Percentiles rank a stretch among this genome's conserved stretches.
Conservation (phyloP, 257 asterid species). For the Solanum etuberosum region DNA sequence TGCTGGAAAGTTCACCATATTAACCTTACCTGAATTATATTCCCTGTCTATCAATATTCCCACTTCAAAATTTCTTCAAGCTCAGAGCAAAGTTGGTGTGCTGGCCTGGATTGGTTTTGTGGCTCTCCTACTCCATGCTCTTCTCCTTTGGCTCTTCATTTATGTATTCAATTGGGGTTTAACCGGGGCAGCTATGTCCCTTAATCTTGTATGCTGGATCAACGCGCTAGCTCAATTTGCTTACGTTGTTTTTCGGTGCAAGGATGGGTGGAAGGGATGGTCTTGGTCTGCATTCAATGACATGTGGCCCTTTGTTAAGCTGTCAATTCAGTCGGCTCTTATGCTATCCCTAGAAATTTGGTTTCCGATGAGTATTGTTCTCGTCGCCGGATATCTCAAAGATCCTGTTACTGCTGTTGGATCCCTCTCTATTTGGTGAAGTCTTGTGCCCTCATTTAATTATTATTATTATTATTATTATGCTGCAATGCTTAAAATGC, state of each 20-base stretch:
- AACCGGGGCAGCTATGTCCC: slow-evolving; percentile 55
- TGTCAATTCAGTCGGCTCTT: slow-evolving; percentile 71
- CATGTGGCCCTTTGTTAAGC: slow-evolving; percentile 67
- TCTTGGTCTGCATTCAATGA: slow-evolving; percentile 51
- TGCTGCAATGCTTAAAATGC: too few species aligned
- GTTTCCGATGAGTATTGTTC: slow-evolving; percentile 70
- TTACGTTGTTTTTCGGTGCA: slow-evolving; percentile 68
- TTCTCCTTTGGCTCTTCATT: slow-evolving; percentile 54
- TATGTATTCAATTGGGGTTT: slow-evolving; percentile 44
- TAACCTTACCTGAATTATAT: slow-evolving; percentile 51
- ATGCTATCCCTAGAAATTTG: slow-evolving; percentile 84
- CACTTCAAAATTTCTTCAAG: slow-evolving; percentile 62
- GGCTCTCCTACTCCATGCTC: slow-evolving; percentile 25
- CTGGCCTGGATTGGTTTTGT: slow-evolving; percentile 49
- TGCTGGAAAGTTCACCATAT: slow-evolving; percentile 49
- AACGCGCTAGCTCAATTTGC: slow-evolving; percentile 39
- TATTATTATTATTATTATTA: too few species aligned
- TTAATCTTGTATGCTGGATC: slow-evolving; percentile 43
- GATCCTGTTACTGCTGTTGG: slow-evolving; percentile 69
- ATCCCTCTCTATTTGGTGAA: slow-evolving; percentile 68
- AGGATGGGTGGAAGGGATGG: slow-evolving; percentile 88
- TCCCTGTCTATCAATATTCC: slow-evolving; percentile 56
- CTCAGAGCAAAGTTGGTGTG: slow-evolving; percentile 67
- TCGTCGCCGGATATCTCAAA: slow-evolving; percentile 63
- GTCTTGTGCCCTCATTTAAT: neutral